These are phyloP conservation scores for Solanum pinnatisectum DNA, from an alignment of 257 asterid genomes.

Conservation along the genomic window DNA sequence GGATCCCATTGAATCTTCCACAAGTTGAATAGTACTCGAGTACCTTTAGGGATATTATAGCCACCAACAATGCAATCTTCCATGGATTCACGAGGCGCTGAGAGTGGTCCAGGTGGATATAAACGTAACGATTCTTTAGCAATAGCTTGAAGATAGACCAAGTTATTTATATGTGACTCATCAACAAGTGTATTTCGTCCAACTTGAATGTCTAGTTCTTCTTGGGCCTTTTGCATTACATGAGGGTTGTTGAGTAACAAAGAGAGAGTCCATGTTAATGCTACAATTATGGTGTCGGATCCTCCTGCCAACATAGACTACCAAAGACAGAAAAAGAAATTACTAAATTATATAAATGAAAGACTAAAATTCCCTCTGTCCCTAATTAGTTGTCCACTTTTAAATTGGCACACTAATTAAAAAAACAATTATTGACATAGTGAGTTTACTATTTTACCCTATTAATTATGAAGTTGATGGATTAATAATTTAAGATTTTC, in stretches of 20 bases:
- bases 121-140: conserved; percentile 38
- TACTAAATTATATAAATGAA: not conserved
- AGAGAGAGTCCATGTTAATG: conserved; percentile 31
- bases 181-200: conserved; percentile 20
- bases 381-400: no score
- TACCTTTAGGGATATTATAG: conserved; percentile 29
- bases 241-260: conserved; percentile 25
- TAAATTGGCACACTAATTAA: no score
- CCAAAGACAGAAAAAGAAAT: not conserved
- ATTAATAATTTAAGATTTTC: no score
- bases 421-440: no score
- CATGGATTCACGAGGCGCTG: conserved; percentile 3
- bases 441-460: no score
- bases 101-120: conserved; percentile 20
- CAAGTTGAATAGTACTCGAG: conserved; percentile 18
- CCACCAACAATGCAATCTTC: conserved; percentile 34
- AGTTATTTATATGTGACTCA: conserved; percentile 20
- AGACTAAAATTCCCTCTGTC: no score
- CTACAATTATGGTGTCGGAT: conserved; percentile 12
- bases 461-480: no score
- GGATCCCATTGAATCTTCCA: conserved; percentile 42
- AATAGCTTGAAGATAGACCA: conserved; percentile 33
- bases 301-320: conserved; percentile 7
- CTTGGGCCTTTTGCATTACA: conserved; percentile 15
- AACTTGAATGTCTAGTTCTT: conserved; percentile 27